Conservation (phyloP, 1,139 yeast genomes). For the Pichia kudriavzevii region DNA sequence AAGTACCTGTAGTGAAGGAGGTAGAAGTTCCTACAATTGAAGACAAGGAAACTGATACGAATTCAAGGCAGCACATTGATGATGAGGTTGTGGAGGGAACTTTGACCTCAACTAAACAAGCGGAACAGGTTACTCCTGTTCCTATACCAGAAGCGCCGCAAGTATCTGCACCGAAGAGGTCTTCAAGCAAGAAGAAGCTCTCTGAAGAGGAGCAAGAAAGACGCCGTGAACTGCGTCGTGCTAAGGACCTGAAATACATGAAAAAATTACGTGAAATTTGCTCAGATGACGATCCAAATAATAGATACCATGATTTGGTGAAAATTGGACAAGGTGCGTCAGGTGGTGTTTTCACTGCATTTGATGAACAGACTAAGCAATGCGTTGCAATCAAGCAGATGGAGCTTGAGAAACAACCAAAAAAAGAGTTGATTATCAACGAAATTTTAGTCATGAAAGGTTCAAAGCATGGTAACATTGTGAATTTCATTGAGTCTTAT, state of each 20-base stretch:
- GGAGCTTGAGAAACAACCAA: constrained; percentile 89
- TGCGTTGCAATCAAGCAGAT: constrained; percentile 93
- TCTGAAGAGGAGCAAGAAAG: constrained; percentile 41
- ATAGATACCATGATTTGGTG: constrained; percentile 54
- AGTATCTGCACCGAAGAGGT: constrained; percentile 24
- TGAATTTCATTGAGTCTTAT: constrained; percentile 83
- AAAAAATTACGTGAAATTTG: constrained; percentile 71
- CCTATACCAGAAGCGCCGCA: constrained; percentile 18
- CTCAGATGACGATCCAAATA: constrained; percentile 81
- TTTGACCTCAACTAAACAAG: no score
- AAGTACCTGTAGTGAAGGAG: no score
- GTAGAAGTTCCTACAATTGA: no score
- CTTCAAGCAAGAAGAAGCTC: constrained; percentile 50
- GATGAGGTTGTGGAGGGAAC: constrained; percentile 3
- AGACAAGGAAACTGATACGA: no score
- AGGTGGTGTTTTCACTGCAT: constrained; percentile 94
- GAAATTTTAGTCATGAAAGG: constrained; percentile 95
- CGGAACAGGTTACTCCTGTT: no score
- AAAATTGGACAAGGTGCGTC: constrained; percentile 98
- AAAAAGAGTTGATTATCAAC: constrained; percentile 88
- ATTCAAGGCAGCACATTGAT: constrained; percentile 6
- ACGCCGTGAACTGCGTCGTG: constrained; percentile 68
- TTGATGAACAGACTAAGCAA: constrained; percentile 49
- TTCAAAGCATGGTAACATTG: constrained; percentile 82
- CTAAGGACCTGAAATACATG: constrained; percentile 48